Percentiles rank a stretch among this genome's conserved stretches.
phyloP scores from a whole-genome alignment of 1,139 yeast genomes.

The Suhomyces coccinellae region DNA sequence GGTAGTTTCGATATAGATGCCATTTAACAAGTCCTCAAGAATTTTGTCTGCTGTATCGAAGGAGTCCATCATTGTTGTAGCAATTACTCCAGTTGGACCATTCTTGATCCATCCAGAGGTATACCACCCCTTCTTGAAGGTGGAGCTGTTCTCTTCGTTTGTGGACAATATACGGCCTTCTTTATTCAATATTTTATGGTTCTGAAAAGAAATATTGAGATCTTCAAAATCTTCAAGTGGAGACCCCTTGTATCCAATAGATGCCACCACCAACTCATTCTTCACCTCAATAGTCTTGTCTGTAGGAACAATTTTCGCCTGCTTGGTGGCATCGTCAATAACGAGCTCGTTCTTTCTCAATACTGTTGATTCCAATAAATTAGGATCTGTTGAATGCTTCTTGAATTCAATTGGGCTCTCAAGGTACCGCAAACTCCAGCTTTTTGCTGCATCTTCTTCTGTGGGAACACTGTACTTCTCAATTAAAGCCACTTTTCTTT shows the following conservation, averaged over 20 bases:
- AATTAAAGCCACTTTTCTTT: slow-evolving; percentile 66
- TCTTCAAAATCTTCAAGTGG: slow-evolving; percentile 61
- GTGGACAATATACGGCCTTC: slow-evolving; percentile 56
- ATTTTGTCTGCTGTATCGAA: slow-evolving; percentile 73
- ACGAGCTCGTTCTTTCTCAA: slow-evolving; percentile 50
- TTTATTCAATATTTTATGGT: slow-evolving; percentile 58
- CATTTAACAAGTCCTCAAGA: slow-evolving; percentile 49
- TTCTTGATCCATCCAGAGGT: slow-evolving; percentile 91
- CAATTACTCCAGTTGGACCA: slow-evolving; percentile 91
- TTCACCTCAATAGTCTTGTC: slow-evolving; percentile 37
- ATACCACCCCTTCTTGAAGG: slow-evolving; percentile 56
- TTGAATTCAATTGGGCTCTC: slow-evolving; percentile 63
- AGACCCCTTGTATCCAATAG: slow-evolving; percentile 80
- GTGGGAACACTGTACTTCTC: slow-evolving; percentile 49
- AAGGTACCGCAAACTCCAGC: slow-evolving; percentile 72
- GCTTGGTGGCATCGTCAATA: slow-evolving; percentile 31
- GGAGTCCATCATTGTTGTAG: slow-evolving; percentile 85
- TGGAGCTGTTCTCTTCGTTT: slow-evolving; percentile 22
- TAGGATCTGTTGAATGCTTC: slow-evolving; percentile 21
- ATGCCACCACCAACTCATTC: slow-evolving; percentile 73
- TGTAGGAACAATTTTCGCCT: slow-evolving; percentile 44
- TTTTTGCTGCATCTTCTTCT: slow-evolving; percentile 25
- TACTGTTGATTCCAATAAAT: slow-evolving; percentile 42
- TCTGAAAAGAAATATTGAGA: slow-evolving; percentile 56
- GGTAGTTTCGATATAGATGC: slow-evolving; percentile 34